Evolutionary conservation across 148 eudicot species (phyloP).

Genomic region (Polygonum aviculare): DNA sequence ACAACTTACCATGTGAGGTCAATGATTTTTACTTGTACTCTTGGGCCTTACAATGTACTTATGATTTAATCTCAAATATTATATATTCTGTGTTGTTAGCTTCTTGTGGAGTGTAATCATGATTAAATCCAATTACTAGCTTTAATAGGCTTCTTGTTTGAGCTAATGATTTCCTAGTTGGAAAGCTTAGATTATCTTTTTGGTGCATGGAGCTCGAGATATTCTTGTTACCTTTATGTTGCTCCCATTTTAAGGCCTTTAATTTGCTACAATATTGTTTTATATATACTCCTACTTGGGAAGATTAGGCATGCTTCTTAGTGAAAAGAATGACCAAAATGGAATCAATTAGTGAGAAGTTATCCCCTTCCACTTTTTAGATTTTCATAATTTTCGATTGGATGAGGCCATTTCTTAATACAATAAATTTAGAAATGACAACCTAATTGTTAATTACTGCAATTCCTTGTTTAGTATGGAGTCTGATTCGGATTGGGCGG

Average conservation of each 20-base stretch:
- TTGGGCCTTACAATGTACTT: not conserved
- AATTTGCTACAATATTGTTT: not conserved
- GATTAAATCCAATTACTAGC: not conserved
- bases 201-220: constrained; percentile 7
- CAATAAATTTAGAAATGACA: no score
- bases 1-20: not conserved
- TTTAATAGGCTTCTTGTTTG: not conserved
- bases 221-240: not conserved
- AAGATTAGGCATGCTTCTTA: no score
- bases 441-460: no score
- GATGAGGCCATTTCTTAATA: no score
- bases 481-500: no score
- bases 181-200: not conserved
- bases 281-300: no score
- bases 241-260: not conserved
- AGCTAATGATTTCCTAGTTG: constrained; percentile 5
- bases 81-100: not conserved
- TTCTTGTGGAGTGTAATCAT: not conserved
- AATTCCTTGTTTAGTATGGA: no score
- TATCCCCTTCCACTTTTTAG: no score
- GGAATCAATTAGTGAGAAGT: no score
- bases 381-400: no score
- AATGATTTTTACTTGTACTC: not conserved
- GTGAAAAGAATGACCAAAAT: no score
- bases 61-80: not conserved